Percentiles rank a stretch among this genome's conserved stretches.
Evolutionary conservation across 2,329 filamentous ascomycete genomes (phyloP).

Genomic region (Daldinia sp.): DNA sequence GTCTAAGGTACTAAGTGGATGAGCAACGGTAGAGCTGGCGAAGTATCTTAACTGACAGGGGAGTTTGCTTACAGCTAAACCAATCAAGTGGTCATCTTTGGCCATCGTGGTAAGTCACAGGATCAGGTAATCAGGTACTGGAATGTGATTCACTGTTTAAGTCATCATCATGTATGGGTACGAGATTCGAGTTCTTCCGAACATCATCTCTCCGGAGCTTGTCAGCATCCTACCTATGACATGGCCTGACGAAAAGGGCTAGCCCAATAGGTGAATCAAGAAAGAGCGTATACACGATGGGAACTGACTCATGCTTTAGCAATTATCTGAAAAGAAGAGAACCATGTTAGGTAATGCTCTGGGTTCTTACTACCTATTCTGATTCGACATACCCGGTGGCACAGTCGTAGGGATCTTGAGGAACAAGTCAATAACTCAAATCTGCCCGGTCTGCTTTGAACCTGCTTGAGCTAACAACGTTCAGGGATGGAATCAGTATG

Average conservation of each 20-base stretch:
- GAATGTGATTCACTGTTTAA: neutral
- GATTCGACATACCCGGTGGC: slow-evolving; percentile 1
- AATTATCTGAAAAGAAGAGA: neutral
- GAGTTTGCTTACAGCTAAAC: neutral
- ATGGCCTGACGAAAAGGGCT: neutral
- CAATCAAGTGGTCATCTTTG: neutral
- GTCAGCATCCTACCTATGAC: neutral
- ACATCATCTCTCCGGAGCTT: neutral
- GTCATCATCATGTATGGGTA: neutral
- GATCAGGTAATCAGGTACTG: neutral
- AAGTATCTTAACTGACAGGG: neutral
- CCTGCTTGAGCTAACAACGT: neutral
- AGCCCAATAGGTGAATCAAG: neutral
- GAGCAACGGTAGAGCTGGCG: neutral
- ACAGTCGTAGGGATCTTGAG: neutral
- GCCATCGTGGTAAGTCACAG: neutral
- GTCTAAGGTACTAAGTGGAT: slow-evolving; percentile 1
- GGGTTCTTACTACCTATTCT: neutral
- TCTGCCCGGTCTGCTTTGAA: neutral
- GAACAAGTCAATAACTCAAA: neutral
- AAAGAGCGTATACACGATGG: neutral
- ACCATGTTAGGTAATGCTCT: neutral
- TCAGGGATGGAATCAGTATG: neutral
- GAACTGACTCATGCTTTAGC: neutral
- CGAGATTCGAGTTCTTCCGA: neutral